Conservation (phyloP, 257 asterid genomes). For the Solanum neorickii region DNA sequence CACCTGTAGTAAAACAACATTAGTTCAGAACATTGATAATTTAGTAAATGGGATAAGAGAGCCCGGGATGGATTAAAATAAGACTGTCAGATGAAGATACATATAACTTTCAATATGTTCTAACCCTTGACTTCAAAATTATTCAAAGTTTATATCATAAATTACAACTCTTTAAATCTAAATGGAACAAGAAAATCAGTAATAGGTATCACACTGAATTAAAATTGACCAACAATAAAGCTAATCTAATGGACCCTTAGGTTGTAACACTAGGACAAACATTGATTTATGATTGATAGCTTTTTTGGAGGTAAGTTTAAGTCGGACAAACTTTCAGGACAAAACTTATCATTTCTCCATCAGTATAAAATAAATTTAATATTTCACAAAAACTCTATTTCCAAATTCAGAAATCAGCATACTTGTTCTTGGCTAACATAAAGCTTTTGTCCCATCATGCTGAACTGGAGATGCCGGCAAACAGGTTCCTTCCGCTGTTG, state of each 20-base stretch:
- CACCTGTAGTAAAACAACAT: conserved; percentile 24
- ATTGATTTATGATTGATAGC: neutral
- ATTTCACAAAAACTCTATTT: neutral
- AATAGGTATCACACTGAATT: neutral
- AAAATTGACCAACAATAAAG: neutral
- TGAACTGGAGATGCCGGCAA: conserved; percentile 73
- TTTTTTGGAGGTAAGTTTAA: neutral
- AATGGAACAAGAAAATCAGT: neutral
- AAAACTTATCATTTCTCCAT: neutral
- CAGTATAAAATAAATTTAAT: neutral
- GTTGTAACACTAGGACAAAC: neutral
- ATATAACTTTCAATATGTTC: neutral
- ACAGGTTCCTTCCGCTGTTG: conserved; percentile 78
- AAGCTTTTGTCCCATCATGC: conserved; percentile 90
- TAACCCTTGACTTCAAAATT: neutral
- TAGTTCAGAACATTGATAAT: neutral
- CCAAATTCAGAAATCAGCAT: conserved; percentile 4
- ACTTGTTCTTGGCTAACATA: conserved; percentile 83
- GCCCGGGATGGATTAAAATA: neutral
- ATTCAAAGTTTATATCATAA: neutral
- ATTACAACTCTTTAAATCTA: neutral
- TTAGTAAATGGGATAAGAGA: neutral
- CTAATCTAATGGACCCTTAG: neutral
- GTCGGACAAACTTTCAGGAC: neutral
- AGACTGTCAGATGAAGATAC: neutral